These are phyloP conservation scores for Akanthomyces uredinophilus DNA, from an alignment of 2,329 filamentous ascomycete species.

Conservation along the genomic window DNA sequence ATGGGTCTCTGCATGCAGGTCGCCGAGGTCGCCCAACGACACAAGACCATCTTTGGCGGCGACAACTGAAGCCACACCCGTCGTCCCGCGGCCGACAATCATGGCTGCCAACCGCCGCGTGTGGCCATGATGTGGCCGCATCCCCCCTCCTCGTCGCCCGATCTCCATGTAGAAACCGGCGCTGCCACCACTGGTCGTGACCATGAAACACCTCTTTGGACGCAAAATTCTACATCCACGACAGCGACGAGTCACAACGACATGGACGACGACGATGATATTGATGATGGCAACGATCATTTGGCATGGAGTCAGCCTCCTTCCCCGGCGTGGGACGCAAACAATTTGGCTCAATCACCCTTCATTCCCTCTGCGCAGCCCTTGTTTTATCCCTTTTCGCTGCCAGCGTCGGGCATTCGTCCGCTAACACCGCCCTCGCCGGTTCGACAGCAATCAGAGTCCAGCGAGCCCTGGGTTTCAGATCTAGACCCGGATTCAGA, in stretches of 20 bases:
- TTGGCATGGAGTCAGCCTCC: neutral
- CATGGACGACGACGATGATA: neutral
- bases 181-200: neutral
- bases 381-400: conserved; percentile 10
- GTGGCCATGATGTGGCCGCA: conserved; percentile 37
- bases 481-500: neutral
- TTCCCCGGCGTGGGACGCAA: neutral
- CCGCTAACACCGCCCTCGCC: conserved; percentile 8
- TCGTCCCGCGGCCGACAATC: conserved; percentile 19
- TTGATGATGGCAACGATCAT: neutral
- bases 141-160: neutral
- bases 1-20: conserved; percentile 70
- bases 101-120: conserved; percentile 26
- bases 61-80: conserved; percentile 40
- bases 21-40: conserved; percentile 78
- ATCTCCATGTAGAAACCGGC: neutral
- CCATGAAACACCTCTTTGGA: neutral
- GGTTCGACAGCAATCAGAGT: neutral
- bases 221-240: neutral
- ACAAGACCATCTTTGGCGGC: conserved; percentile 73
- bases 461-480: neutral
- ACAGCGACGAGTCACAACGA: neutral
- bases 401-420: conserved; percentile 1
- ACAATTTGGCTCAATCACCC: neutral
- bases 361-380: conserved; percentile 14